Evolutionary conservation across 2,329 filamentous ascomycete species (phyloP).

Genomic region (Exserohilum rostratum): DNA sequence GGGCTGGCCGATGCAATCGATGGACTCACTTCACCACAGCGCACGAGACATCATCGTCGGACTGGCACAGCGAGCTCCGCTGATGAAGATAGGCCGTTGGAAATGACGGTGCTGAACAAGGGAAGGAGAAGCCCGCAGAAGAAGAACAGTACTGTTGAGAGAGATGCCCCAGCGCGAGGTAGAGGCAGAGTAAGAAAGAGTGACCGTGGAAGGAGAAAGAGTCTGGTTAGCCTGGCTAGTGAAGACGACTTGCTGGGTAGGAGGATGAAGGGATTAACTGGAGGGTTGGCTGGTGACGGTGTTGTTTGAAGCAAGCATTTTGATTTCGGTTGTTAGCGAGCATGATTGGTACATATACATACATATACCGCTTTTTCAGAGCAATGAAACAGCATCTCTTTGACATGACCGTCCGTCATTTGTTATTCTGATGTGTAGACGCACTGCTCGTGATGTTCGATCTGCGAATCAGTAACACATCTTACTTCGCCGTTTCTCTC

Average conservation of each 20-base stretch:
- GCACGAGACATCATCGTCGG: constrained; percentile 54
- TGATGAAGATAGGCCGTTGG: constrained; percentile 80
- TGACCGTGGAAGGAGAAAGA: constrained; percentile 46
- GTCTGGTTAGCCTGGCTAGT: constrained; percentile 54
- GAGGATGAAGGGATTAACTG: constrained; percentile 56
- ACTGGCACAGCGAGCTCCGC: constrained; percentile 63
- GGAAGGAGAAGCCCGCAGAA: constrained; percentile 30
- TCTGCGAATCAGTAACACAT: too few relatives aligned
- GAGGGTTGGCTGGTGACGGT: constrained; percentile 44
- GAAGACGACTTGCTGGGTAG: constrained; percentile 56
- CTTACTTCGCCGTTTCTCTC: too few relatives aligned
- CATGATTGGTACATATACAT: too few relatives aligned
- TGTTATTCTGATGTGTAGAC: too few relatives aligned
- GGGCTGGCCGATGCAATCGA: constrained; percentile 80
- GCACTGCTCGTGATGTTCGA: too few relatives aligned
- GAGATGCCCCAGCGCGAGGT: constrained; percentile 9
- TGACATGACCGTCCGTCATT: too few relatives aligned
- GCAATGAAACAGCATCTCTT: too few relatives aligned
- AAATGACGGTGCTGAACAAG: constrained; percentile 65
- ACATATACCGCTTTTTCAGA: too few relatives aligned
- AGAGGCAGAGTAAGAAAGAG: constrained; percentile 36
- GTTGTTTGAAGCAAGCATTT: not conserved
- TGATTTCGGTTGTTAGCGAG: not conserved
- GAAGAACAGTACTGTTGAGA: not conserved
- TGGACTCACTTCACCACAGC: constrained; percentile 49